Evolutionary conservation across 2,329 filamentous ascomycete genomes (phyloP).

Genomic region (Botrytis tulipae): DNA sequence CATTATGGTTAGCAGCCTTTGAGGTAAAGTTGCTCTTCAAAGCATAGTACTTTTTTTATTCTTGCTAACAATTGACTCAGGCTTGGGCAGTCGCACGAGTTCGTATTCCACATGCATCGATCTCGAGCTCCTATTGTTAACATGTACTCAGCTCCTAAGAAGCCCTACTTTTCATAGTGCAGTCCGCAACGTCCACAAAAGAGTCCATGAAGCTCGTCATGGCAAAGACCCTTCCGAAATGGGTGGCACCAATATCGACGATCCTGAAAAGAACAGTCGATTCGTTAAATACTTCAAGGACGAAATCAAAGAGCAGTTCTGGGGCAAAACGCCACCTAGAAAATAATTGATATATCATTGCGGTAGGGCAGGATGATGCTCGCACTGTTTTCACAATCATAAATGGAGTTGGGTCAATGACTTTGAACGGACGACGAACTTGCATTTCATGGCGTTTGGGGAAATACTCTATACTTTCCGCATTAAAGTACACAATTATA

Average conservation of each 20-base stretch:
- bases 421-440: not conserved
- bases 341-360: constrained; percentile 26
- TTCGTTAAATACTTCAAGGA: constrained; percentile 52
- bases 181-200: constrained; percentile 49
- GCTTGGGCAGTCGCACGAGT: constrained; percentile 35
- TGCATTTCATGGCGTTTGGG: not conserved
- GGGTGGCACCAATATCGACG: constrained; percentile 48
- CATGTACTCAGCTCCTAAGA: constrained; percentile 46
- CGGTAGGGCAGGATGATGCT: not conserved
- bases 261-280: constrained; percentile 32
- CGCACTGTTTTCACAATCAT: not conserved
- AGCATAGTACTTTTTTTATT: not conserved
- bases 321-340: constrained; percentile 28
- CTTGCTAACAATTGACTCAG: constrained; percentile 23
- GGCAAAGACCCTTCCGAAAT: constrained; percentile 50
- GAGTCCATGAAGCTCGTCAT: constrained; percentile 41
- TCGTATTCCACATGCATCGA: constrained; percentile 17
- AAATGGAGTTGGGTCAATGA: not conserved
- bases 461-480: not conserved
- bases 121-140: not conserved
- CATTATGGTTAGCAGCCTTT: constrained; percentile 42
- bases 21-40: constrained; percentile 37
- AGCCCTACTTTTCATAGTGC: constrained; percentile 54
- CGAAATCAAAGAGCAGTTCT: constrained; percentile 50
- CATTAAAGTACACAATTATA: not conserved